Percentiles rank a stretch among this genome's conserved stretches.
Evolutionary conservation across 345 rosid species (phyloP).

Genomic region (Isatis tinctoria): DNA sequence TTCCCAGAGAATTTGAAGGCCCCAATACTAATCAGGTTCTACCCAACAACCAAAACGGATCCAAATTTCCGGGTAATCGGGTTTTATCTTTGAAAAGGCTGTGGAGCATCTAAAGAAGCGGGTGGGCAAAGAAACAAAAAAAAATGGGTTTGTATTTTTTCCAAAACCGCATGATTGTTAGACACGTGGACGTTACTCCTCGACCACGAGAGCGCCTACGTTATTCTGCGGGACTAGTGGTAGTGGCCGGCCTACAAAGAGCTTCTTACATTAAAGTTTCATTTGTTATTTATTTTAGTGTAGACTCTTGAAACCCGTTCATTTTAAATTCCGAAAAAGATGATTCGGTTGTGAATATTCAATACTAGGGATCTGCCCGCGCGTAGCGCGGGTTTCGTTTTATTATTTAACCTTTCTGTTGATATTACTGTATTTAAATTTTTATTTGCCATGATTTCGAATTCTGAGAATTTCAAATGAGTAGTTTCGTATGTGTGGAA

Average conservation of each 20-base stretch:
- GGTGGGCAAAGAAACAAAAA: not conserved
- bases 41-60: slow-evolving; percentile 1
- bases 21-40: slow-evolving; percentile 2
- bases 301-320: not conserved
- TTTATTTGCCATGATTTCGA: too few species aligned
- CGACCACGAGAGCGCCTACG: too few species aligned
- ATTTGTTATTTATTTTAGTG: not conserved
- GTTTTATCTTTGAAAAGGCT: slow-evolving; percentile 36
- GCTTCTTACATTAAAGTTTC: not conserved
- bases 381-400: too few species aligned
- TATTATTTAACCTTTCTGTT: too few species aligned
- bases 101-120: slow-evolving; percentile 11
- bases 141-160: slow-evolving; percentile 1
- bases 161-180: not conserved
- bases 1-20: slow-evolving; percentile 21
- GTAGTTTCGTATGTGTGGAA: too few species aligned
- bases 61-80: slow-evolving; percentile 32
- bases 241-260: not conserved
- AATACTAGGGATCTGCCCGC: too few species aligned
- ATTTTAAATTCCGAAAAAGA: not conserved
- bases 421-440: too few species aligned
- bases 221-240: not conserved
- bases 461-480: too few species aligned
- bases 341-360: not conserved
- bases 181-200: slow-evolving; percentile 15